These are phyloP conservation scores for Hypoxylon sp. DNA, from an alignment of 2,329 filamentous ascomycete genomes.

Conservation along the genomic window DNA sequence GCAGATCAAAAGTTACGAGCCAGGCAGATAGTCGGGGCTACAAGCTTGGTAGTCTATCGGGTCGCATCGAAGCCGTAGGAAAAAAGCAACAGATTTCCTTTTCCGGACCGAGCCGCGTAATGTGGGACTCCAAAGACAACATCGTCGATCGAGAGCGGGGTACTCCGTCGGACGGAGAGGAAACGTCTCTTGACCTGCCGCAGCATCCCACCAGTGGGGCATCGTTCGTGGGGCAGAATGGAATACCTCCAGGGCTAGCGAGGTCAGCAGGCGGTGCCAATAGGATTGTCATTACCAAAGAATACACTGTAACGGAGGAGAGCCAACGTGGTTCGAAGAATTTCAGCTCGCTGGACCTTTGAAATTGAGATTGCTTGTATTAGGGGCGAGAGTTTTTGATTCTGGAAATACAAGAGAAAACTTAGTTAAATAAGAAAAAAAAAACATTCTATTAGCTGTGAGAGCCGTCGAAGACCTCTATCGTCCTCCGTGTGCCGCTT, in stretches of 20 bases:
- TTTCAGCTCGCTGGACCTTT: slow-evolving; percentile 6
- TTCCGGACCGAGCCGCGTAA: slow-evolving; percentile 21
- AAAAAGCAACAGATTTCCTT: slow-evolving; percentile 11
- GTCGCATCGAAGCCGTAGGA: slow-evolving; percentile 3
- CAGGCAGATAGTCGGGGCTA: slow-evolving; percentile 34
- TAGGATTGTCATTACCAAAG: slow-evolving; percentile 43
- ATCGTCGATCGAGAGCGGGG: slow-evolving; percentile 23
- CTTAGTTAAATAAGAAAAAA: neutral
- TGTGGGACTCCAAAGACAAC: slow-evolving; percentile 44
- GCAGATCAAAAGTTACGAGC: slow-evolving; percentile 23
- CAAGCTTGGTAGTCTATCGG: slow-evolving; percentile 34
- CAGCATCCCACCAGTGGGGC: slow-evolving; percentile 17
- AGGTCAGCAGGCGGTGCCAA: neutral
- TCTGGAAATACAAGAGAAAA: neutral
- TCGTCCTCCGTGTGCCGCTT: slow-evolving; percentile 49
- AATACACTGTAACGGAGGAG: slow-evolving; percentile 41
- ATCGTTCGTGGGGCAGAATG: slow-evolving; percentile 9
- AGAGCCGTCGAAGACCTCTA: neutral
- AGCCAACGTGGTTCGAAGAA: slow-evolving; percentile 7
- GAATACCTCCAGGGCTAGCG: neutral
- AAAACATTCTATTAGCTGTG: neutral
- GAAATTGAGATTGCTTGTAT: neutral
- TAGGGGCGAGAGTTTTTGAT: neutral
- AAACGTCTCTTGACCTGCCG: slow-evolving; percentile 21
- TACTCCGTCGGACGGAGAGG: slow-evolving; percentile 10